A percentile compares a stretch with the other conserved stretches of the same genome.
phyloP scores from a whole-genome alignment of 2,329 filamentous ascomycete species.

The Scedosporium minutisporum region DNA sequence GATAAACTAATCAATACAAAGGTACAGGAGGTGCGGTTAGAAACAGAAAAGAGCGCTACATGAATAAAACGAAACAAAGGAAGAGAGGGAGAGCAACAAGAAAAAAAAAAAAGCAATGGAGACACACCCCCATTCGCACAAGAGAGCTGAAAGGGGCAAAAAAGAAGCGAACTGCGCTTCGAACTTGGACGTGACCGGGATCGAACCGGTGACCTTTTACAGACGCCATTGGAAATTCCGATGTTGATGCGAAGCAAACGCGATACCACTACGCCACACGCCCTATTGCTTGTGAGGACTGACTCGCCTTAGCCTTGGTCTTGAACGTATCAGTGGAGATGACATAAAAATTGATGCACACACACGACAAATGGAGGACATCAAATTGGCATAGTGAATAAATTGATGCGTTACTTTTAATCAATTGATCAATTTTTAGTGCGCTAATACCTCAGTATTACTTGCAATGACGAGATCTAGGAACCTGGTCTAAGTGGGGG shows the following conservation, averaged over 20 bases:
- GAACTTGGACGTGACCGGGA: not conserved
- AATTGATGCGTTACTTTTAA: not conserved
- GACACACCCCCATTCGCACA: too few relatives aligned
- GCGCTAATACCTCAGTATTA: not conserved
- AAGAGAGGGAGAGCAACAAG: not conserved
- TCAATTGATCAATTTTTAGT: not conserved
- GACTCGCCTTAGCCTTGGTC: not conserved
- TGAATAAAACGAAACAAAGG: not conserved
- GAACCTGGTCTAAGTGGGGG: not conserved
- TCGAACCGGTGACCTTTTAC: slow-evolving; percentile 2
- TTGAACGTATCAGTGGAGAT: not conserved
- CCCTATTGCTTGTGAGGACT: not conserved
- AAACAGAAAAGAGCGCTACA: not conserved
- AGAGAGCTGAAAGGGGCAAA: not conserved
- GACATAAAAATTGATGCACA: too few relatives aligned
- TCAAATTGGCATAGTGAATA: not conserved
- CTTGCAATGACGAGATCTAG: not conserved
- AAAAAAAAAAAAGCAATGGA: too few relatives aligned
- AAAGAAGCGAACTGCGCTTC: not conserved
- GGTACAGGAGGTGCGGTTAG: not conserved
- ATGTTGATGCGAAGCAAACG: slow-evolving; percentile 1
- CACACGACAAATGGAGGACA: not conserved
- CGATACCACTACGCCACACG: slow-evolving; percentile 2
- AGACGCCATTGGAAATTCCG: not conserved
- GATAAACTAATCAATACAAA: too few relatives aligned